phyloP scores from a whole-genome alignment of 495 filamentous ascomycete species.

The Penicillium goetzii region DNA sequence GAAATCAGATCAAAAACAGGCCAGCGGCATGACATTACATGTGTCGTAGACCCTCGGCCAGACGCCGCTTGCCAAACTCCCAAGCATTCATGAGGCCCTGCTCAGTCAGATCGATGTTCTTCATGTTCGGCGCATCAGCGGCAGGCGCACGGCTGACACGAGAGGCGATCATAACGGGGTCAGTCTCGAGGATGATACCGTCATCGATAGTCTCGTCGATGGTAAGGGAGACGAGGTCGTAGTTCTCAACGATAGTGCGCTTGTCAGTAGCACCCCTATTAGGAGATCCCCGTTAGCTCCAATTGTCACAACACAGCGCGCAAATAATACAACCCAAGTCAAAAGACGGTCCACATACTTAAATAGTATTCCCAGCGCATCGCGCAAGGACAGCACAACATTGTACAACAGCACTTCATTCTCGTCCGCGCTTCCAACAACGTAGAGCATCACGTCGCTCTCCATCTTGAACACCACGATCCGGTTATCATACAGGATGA shows the following conservation, averaged over 20 bases:
- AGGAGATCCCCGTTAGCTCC: constrained; percentile 7
- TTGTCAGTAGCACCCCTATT: constrained; percentile 90
- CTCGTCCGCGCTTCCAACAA: constrained; percentile 88
- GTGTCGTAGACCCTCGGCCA: constrained; percentile 90
- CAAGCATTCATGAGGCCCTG: constrained; percentile 94
- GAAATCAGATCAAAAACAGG: background rate
- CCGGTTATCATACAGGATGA: constrained; percentile 94
- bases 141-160: constrained; percentile 89
- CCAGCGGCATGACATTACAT: constrained; percentile 35
- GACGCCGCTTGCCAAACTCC: constrained; percentile 90
- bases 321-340: background rate
- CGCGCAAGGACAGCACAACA: constrained; percentile 83
- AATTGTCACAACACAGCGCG: background rate
- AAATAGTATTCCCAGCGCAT: constrained; percentile 87
- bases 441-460: constrained; percentile 95
- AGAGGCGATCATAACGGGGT: constrained; percentile 88
- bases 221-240: constrained; percentile 86
- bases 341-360: constrained; percentile 62
- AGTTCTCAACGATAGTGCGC: constrained; percentile 97
- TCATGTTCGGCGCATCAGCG: constrained; percentile 84
- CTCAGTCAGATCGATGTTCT: constrained; percentile 92
- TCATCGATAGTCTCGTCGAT: constrained; percentile 97
- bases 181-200: constrained; percentile 94
- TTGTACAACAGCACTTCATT: constrained; percentile 97
- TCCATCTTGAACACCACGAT: constrained; percentile 98